Evolutionary conservation across 2,329 filamentous ascomycete species (phyloP).

Genomic region (Xylariaceae sp.): DNA sequence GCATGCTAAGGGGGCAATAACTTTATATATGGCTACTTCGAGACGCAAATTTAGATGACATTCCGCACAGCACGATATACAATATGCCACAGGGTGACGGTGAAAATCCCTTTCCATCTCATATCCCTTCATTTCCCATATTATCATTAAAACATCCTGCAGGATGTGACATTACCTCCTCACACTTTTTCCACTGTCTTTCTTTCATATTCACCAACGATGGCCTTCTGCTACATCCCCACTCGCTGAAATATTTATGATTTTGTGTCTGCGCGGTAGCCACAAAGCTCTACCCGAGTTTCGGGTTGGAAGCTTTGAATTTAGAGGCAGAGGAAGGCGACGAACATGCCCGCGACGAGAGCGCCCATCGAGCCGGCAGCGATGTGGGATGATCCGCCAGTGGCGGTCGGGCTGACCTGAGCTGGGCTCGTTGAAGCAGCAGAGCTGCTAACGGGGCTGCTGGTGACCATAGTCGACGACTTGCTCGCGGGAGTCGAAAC

Average conservation of each 20-base stretch:
- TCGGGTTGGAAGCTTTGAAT: not conserved
- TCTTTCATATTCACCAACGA: not conserved
- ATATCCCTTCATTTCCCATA: slow-evolving; percentile 1
- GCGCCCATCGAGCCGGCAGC: slow-evolving; percentile 32
- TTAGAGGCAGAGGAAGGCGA: slow-evolving; percentile 36
- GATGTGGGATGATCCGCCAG: slow-evolving; percentile 29
- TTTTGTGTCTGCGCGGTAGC: not conserved
- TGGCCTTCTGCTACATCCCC: not conserved
- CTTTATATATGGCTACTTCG: no score
- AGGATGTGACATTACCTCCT: slow-evolving; percentile 4
- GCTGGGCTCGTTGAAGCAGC: slow-evolving; percentile 15
- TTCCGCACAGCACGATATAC: not conserved
- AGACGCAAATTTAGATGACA: not conserved
- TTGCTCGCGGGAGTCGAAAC: slow-evolving; percentile 12
- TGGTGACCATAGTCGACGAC: slow-evolving; percentile 11
- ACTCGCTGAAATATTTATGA: not conserved
- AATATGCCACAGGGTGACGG: not conserved
- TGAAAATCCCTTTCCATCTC: not conserved
- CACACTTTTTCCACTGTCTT: no score
- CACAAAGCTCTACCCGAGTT: not conserved
- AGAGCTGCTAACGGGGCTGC: slow-evolving; percentile 14
- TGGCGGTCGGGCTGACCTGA: slow-evolving; percentile 24
- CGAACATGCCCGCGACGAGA: slow-evolving; percentile 32
- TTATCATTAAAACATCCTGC: slow-evolving; percentile 3
- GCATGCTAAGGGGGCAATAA: no score